Conservation (phyloP, 352 stramenopile genomes). For the Phytophthora lateralis region DNA sequence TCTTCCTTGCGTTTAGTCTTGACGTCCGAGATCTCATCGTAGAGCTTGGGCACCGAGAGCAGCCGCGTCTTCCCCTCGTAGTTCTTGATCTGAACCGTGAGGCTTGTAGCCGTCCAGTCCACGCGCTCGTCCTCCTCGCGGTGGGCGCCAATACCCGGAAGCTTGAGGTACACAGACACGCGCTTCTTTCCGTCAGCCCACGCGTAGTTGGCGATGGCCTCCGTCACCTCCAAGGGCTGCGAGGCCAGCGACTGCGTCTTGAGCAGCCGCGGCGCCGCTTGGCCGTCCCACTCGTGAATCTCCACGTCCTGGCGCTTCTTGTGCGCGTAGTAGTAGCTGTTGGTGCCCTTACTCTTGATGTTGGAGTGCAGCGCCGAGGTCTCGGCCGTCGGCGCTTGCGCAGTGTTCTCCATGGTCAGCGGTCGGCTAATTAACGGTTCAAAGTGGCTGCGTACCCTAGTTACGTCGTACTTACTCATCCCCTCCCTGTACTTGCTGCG, state of each 20-base stretch:
- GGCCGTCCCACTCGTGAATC: constrained; percentile 85
- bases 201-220: constrained; percentile 79
- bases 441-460: no score
- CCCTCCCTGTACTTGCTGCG: not conserved
- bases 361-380: constrained; percentile 79
- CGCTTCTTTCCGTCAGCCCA: constrained; percentile 84
- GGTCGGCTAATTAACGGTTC: not conserved
- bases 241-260: constrained; percentile 46
- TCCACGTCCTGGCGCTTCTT: constrained; percentile 82
- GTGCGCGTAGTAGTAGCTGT: constrained; percentile 91
- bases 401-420: constrained; percentile 29
- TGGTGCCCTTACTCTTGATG: constrained; percentile 82
- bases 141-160: constrained; percentile 66
- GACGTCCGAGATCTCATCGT: constrained; percentile 83
- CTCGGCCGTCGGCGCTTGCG: constrained; percentile 6
- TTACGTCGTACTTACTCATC: not conserved
- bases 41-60: constrained; percentile 68
- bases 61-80: constrained; percentile 76
- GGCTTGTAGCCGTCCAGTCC: constrained; percentile 64
- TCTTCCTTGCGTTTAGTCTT: constrained; percentile 83
- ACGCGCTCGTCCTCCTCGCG: constrained; percentile 66
- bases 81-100: constrained; percentile 67
- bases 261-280: constrained; percentile 74
- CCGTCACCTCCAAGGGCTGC: constrained; percentile 42
- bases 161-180: constrained; percentile 78